Evolutionary conservation across 2,329 filamentous ascomycete species (phyloP).

Genomic region (Pseudocercospora macadamiae): DNA sequence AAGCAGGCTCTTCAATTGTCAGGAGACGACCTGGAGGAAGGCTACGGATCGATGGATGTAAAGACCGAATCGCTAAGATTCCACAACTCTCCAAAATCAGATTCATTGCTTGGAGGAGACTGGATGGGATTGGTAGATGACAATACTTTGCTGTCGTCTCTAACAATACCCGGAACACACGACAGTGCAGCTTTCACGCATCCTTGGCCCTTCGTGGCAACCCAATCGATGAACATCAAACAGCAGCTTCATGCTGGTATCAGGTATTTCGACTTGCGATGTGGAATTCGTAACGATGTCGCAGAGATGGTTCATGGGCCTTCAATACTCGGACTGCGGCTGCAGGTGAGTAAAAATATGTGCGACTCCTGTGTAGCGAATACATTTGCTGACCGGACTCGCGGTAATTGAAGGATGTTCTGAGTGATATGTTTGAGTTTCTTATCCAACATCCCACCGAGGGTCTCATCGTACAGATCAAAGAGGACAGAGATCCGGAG

Average conservation of each 20-base stretch:
- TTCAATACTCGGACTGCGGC: constrained; percentile 35
- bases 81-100: not conserved
- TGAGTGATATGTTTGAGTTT: constrained; percentile 36
- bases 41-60: not conserved
- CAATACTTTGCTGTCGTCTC: constrained; percentile 30
- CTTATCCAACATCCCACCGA: constrained; percentile 35
- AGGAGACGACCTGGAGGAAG: not conserved
- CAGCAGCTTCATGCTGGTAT: constrained; percentile 40
- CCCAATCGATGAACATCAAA: constrained; percentile 35
- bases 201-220: constrained; percentile 40
- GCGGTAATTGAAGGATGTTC: too few relatives aligned
- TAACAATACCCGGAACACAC: constrained; percentile 42
- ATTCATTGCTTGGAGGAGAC: not conserved
- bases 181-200: constrained; percentile 41
- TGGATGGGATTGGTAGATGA: constrained; percentile 31
- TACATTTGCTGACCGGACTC: too few relatives aligned
- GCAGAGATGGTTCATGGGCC: constrained; percentile 42
- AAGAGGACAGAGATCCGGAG: constrained; percentile 39
- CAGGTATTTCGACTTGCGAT: constrained; percentile 42
- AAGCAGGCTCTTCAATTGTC: not conserved
- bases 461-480: constrained; percentile 40
- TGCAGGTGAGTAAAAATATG: too few relatives aligned
- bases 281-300: constrained; percentile 36
- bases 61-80: not conserved
- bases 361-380: too few relatives aligned